phyloP scores from a whole-genome alignment of 2,329 filamentous ascomycete species.

The Diaporthe vaccinii region DNA sequence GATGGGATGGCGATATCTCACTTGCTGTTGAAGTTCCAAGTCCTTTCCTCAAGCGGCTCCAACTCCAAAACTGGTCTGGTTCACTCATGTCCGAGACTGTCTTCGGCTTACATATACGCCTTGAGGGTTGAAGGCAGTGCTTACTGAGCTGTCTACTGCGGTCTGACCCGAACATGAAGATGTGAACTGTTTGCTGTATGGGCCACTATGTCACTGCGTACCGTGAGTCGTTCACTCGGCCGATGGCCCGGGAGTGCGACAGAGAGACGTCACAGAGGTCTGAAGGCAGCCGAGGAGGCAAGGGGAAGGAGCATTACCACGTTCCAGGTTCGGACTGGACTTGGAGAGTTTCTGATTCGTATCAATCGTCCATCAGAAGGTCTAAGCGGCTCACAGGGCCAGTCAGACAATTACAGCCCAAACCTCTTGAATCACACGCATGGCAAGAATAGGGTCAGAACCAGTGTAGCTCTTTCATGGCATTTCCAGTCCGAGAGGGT shows the following conservation, averaged over 20 bases:
- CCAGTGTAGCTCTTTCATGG: not conserved
- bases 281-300: not conserved
- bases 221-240: not conserved
- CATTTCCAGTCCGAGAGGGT: not conserved
- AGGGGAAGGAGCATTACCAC: not conserved
- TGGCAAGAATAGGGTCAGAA: not conserved
- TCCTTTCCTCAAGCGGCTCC: not conserved
- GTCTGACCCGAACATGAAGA: not conserved
- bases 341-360: not conserved
- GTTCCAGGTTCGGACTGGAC: not conserved
- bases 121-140: not conserved
- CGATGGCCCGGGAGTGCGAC: not conserved
- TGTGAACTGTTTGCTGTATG: too few relatives aligned
- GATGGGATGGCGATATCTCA: not conserved
- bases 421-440: not conserved
- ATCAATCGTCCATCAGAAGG: too few relatives aligned
- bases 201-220: not conserved
- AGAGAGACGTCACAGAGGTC: not conserved
- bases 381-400: not conserved
- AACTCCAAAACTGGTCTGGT: not conserved
- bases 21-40: not conserved
- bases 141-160: not conserved
- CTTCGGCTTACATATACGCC: not conserved
- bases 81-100: not conserved
- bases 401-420: not conserved